These are phyloP conservation scores for Rhodotorula sp. DNA, from an alignment of 1,284 basidiomycete genomes.

Conservation along the genomic window DNA sequence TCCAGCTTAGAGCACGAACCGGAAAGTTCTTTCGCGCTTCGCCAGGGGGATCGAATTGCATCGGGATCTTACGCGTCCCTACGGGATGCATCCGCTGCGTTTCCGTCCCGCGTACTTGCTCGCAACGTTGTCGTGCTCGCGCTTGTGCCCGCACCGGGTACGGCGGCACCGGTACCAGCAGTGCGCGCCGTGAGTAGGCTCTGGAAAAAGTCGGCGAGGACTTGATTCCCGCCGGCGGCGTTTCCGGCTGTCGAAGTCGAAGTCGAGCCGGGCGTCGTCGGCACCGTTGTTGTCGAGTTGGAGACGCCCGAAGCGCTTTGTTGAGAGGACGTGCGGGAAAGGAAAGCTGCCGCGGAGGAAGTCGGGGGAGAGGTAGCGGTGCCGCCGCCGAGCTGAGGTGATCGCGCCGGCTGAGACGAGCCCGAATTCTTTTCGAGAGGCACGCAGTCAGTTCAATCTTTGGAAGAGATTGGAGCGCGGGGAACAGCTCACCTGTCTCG, in stretches of 20 bases:
- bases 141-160: neutral
- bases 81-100: neutral
- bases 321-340: neutral
- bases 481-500: slow-evolving; percentile 13
- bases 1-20: too few species aligned
- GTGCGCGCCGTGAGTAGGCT: slow-evolving; percentile 58
- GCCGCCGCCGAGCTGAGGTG: slow-evolving; percentile 7
- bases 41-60: too few species aligned
- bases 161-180: neutral
- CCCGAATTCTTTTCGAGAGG: neutral
- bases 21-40: too few species aligned
- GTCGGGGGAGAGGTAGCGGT: slow-evolving; percentile 31
- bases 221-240: slow-evolving; percentile 59
- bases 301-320: neutral
- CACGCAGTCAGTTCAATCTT: neutral
- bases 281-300: neutral
- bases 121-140: neutral
- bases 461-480: fast-evolving
- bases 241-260: slow-evolving; percentile 37
- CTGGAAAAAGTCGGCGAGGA: slow-evolving; percentile 82
- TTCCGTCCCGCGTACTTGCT: neutral
- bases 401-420: slow-evolving; percentile 8
- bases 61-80: neutral
- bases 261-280: slow-evolving; percentile 26
- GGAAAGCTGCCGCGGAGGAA: slow-evolving; percentile 2